Conservation (phyloP, 495 filamentous ascomycete genomes). For the Letharia columbiana region DNA sequence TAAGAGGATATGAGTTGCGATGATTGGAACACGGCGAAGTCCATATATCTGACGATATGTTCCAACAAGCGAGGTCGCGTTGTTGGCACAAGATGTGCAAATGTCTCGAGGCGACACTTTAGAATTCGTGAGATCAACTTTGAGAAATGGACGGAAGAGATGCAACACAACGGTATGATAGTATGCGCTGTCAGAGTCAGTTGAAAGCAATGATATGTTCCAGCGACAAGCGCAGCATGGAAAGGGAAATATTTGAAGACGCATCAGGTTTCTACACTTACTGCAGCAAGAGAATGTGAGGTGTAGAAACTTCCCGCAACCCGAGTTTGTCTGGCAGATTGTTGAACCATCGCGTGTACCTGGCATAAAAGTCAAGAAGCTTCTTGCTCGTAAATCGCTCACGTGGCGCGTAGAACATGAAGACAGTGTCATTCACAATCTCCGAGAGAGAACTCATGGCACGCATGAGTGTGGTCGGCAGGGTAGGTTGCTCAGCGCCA, state of each 20-base stretch:
- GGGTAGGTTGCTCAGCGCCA: constrained; percentile 15
- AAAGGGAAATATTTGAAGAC: too few species aligned
- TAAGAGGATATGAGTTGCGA: constrained; percentile 28
- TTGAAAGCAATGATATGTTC: neutral
- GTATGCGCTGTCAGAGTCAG: constrained; percentile 27
- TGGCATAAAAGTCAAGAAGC: constrained; percentile 32
- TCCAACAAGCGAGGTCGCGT: constrained; percentile 25
- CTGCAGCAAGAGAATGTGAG: constrained; percentile 36
- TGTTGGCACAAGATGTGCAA: constrained; percentile 28
- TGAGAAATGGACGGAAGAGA: constrained; percentile 35
- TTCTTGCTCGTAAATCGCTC: constrained; percentile 37
- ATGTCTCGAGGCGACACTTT: constrained; percentile 29
- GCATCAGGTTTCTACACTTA: constrained; percentile 24
- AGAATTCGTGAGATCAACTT: constrained; percentile 25
- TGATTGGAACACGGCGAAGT: constrained; percentile 23
- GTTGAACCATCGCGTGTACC: constrained; percentile 36
- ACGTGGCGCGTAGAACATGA: constrained; percentile 39
- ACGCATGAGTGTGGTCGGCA: constrained; percentile 27
- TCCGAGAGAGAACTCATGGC: constrained; percentile 34
- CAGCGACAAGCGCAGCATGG: neutral
- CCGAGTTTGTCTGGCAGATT: constrained; percentile 32
- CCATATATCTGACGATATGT: constrained; percentile 28
- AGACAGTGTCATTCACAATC: constrained; percentile 37
- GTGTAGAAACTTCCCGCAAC: constrained; percentile 27
- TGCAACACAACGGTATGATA: constrained; percentile 31